phyloP scores from a whole-genome alignment of 306 rosid genomes.

The Dryas alaskensis region DNA sequence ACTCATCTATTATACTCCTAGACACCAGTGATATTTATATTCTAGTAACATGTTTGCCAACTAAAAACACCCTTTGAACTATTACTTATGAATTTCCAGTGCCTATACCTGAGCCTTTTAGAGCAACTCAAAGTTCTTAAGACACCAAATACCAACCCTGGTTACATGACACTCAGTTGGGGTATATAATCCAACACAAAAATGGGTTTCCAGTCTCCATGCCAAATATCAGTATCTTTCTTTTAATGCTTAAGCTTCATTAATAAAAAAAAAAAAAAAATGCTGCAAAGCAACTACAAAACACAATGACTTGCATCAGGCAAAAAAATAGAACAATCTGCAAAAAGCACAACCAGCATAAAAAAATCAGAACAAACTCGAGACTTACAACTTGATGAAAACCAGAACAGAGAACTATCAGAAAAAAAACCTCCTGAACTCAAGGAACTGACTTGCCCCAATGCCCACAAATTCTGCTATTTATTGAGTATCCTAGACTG shows the following conservation, averaged over 20 bases:
- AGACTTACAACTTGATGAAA: neutral
- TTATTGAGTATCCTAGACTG: neutral
- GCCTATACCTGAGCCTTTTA: neutral
- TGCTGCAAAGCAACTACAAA: neutral
- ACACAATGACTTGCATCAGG: neutral
- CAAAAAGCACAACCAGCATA: too few species aligned
- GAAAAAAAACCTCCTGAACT: neutral
- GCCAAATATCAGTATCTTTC: neutral
- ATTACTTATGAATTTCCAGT: neutral
- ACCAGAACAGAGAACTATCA: neutral
- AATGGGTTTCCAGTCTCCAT: neutral
- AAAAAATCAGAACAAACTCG: neutral
- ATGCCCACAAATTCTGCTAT: neutral
- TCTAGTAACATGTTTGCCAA: conserved; percentile 2
- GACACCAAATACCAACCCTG: neutral
- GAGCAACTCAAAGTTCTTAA: neutral
- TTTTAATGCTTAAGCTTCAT: neutral
- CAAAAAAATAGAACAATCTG: neutral
- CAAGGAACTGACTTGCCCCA: neutral
- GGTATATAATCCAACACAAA: neutral
- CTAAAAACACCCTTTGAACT: neutral
- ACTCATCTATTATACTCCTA: neutral
- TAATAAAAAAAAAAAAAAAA: neutral
- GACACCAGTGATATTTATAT: neutral
- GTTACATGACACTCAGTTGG: neutral